Conservation (phyloP, 1,284 basidiomycete genomes). For the Lignosus rhinocerotis region DNA sequence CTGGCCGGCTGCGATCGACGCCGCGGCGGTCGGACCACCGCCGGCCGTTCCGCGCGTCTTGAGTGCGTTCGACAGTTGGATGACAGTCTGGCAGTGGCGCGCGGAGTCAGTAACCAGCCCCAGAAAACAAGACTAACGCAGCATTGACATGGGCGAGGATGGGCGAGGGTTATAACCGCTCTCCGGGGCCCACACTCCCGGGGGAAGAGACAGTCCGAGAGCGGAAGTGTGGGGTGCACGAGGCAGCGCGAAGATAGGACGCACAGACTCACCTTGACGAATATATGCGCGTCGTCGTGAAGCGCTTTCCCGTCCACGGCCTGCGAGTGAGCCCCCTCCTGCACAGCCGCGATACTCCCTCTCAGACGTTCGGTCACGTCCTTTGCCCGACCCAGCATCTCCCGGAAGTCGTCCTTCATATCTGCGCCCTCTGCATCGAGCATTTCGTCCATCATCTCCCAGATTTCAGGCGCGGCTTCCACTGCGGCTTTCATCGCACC, state of each 20-base stretch:
- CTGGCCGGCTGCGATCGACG: constrained; percentile 6
- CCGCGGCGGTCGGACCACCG: constrained; percentile 3
- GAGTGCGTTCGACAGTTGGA: constrained; percentile 65
- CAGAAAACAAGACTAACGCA: constrained; percentile 4
- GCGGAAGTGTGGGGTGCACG: constrained; percentile 11
- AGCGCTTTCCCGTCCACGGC: constrained; percentile 55
- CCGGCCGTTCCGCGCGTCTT: constrained; percentile 51
- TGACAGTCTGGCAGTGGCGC: constrained; percentile 51
- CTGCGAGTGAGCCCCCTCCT: constrained; percentile 38
- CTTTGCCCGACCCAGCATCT: constrained; percentile 56
- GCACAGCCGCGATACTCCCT: constrained; percentile 52
- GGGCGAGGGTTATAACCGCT: neutral
- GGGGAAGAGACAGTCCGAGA: constrained; percentile 1
- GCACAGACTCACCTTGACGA: constrained; percentile 59
- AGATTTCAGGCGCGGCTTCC: constrained; percentile 69
- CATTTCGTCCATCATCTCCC: constrained; percentile 69
- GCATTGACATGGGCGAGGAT: neutral
- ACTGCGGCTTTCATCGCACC: constrained; percentile 69
- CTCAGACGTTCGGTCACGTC: constrained; percentile 57
- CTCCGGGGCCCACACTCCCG: neutral
- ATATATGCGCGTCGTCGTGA: constrained; percentile 70
- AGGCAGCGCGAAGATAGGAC: constrained; percentile 4
- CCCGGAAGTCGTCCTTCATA: constrained; percentile 43
- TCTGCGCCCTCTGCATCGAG: constrained; percentile 45
- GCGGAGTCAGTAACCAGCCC: constrained; percentile 2